Evolutionary conservation across 2,329 filamentous ascomycete species (phyloP), one percentile per base, ranked within the genome.

Genomic region (Purpureocillium lavendulum): DNA sequence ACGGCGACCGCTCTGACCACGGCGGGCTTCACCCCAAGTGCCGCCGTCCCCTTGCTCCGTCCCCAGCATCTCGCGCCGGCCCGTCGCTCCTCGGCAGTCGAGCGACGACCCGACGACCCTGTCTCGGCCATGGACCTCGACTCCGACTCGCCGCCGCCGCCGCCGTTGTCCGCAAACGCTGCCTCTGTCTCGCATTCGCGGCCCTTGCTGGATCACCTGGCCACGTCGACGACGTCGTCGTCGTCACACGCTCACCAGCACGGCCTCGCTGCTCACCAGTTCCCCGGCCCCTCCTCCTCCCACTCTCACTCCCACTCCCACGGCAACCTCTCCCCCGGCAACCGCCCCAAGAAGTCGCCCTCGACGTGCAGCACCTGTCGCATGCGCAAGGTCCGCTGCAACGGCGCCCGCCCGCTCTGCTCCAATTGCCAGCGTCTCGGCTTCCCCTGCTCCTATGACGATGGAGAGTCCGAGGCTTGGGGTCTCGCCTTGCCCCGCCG

Each of bases 401-500:
- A 77, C 50, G 71, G 73, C 29, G 61, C 66, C 11, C 69, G 69
- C 31, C 63, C 69, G 36, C 58, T 71, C 42, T 78, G 74, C 55
- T 69, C 70, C 57, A 77, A 76, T 56, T 78, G 74, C 56, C 70
- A 75, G 45, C 69, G 74, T 15, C 66, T 78, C 33, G 71, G 71
- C 35, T 77, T 77, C 47, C 63, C 67, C 7, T 78, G 74, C 52
- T 73, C 73, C 7, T 77, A 75, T 49, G 70, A 75, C 42, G 71
- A 74, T 39, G 59, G 57, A 35, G 61, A 61, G 39, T 48, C 62
- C 24, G 62, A 64, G 11, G 53, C 62, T 34, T 64, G 69, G 48
- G 63, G 62, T 28, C 55, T 66, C 36, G 58, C 63, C n/a, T 52
- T 74, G 37, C 69, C 73, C 7, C 61, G 72, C 31, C 67, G 73